phyloP scores from a whole-genome alignment of 495 filamentous ascomycete species.

The Podospora conica region DNA sequence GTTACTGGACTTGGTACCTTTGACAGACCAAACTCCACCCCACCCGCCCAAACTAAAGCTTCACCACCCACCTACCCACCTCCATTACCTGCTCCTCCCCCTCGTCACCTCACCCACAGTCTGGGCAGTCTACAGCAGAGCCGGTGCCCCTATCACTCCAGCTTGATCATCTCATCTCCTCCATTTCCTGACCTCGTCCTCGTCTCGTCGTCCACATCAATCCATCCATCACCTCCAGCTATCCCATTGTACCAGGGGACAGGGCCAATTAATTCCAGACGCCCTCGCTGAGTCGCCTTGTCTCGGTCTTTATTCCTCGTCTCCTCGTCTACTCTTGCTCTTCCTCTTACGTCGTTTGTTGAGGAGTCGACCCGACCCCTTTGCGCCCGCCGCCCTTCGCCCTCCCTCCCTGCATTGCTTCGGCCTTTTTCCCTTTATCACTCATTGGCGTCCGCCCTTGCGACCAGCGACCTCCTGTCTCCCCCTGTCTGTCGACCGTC shows the following conservation, averaged over 20 bases:
- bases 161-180: too few relatives aligned
- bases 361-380: not conserved
- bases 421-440: slow-evolving; percentile 16
- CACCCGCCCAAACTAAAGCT: slow-evolving; percentile 31
- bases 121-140: too few relatives aligned
- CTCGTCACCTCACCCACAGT: slow-evolving; percentile 8
- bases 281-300: not conserved
- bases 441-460: slow-evolving; percentile 4
- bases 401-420: slow-evolving; percentile 7
- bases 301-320: slow-evolving; percentile 16
- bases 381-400: slow-evolving; percentile 1
- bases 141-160: slow-evolving; percentile 10
- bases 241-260: not conserved
- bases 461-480: not conserved
- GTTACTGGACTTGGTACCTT: not conserved
- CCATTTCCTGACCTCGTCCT: not conserved
- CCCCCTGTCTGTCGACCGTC: not conserved
- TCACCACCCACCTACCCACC: slow-evolving; percentile 18
- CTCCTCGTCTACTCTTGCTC: not conserved
- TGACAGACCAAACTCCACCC: slow-evolving; percentile 27
- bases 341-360: not conserved
- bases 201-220: too few relatives aligned
- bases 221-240: not conserved
- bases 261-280: not conserved
- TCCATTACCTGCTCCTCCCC: slow-evolving; percentile 12